Evolutionary conservation across 352 stramenopile genomes (phyloP), one percentile per base, ranked within the genome.

Genomic region (Pythium aristosporum): DNA sequence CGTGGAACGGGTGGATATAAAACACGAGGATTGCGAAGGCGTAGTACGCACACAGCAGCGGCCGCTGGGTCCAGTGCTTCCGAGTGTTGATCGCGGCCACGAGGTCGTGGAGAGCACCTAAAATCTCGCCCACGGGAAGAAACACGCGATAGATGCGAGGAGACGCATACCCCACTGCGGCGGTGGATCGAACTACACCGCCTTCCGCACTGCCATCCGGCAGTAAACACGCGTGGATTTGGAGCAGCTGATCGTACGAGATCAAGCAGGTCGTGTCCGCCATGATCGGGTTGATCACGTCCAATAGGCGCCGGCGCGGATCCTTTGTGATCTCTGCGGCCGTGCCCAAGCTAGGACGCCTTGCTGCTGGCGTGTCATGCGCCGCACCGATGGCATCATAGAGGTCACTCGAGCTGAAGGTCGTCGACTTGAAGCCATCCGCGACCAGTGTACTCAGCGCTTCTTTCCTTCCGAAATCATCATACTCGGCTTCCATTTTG

Each of bases 1-100:
- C 85, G 61, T 92, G 79, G 65, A 92, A 93, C n/a, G 85, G 85
- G 50, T 94, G 85, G 51, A 94, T 91, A 62, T 79, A 94, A 63
- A 92, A 94, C 48, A 92, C 85, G 3, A 94, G 71, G 30, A 89
- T 80, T 12, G 82, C 79, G 41, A 91, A 94, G 8, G 80, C 74
- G 56, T 91, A 94, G 67, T 94, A 94, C 0, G 81, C 85, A 39
- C 79, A 80, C 8, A 94, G 63, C 20, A 92, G 66, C n/a, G 80
- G 85, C 2, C 78, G 72, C 9, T 74, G 61, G 16, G 75, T 54
- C 75, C 79, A 87, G 1, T 49, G 67, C 10, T 62, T 70, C 0
- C 63, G 10, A 18, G 79, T 71, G 39, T 92, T 91, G 21, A 94
- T 70, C 2, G 63, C 77, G 0, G 48, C 18, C 0, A 92, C 52